phyloP scores from a whole-genome alignment of 768 basidiomycete genomes.

The Boletus tylopilopsis region DNA sequence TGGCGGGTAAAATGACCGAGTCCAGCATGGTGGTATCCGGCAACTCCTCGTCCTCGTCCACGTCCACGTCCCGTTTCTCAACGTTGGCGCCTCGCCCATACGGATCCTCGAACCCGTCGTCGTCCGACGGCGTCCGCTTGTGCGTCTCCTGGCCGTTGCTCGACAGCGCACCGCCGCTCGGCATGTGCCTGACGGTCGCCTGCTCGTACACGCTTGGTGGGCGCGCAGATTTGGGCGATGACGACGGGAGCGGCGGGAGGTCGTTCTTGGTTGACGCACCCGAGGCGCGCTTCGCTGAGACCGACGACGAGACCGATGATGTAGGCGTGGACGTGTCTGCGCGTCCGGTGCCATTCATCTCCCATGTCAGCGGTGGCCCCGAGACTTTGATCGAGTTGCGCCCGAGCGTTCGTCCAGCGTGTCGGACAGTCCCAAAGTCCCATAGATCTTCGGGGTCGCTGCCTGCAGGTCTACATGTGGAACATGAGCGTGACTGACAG shows the following conservation, averaged over 20 bases:
- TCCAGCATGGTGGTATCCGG: constrained; percentile 92
- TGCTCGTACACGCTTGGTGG: constrained; percentile 45
- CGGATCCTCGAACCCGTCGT: constrained; percentile 62
- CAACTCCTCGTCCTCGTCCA: constrained; percentile 47
- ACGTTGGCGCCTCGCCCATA: constrained; percentile 45
- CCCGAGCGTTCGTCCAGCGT: constrained; percentile 69
- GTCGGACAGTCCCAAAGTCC: constrained; percentile 97
- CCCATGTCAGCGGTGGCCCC: constrained; percentile 76
- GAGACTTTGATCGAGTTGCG: constrained; percentile 57
- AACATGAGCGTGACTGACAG: not conserved
- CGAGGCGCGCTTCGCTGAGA: constrained; percentile 28
- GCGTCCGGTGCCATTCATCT: constrained; percentile 57
- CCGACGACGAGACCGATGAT: constrained; percentile 32
- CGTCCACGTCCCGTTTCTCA: constrained; percentile 37
- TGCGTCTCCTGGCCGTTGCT: constrained; percentile 29
- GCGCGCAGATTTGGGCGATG: constrained; percentile 34
- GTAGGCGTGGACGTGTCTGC: constrained; percentile 31
- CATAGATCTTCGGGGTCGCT: constrained; percentile 81
- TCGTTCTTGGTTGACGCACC: constrained; percentile 56
- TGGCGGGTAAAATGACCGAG: constrained; percentile 92
- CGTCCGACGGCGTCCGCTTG: constrained; percentile 54
- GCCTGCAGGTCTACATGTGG: constrained; percentile 41
- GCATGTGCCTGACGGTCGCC: constrained; percentile 65
- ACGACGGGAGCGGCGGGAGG: constrained; percentile 55
- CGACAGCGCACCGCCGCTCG: constrained; percentile 23